Evolutionary conservation across 345 rosid genomes (phyloP).

Genomic region (Dipteronia sinensis): DNA sequence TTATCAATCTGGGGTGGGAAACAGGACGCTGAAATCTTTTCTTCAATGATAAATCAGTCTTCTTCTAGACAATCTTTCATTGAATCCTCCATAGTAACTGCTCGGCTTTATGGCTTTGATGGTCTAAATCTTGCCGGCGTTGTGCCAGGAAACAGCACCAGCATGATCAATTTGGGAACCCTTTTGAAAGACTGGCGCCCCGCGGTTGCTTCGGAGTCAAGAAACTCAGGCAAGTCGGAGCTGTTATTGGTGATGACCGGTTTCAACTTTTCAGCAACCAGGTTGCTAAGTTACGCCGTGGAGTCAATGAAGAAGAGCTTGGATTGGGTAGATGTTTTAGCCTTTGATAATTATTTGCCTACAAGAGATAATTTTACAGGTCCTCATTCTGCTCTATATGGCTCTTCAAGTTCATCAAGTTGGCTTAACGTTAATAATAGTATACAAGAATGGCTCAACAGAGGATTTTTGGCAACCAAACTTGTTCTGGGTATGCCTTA

Average conservation of each 20-base stretch:
- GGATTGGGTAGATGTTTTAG: constrained; percentile 21
- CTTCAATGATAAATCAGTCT: constrained; percentile 17
- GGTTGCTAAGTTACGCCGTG: constrained; percentile 21
- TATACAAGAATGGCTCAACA: constrained; percentile 26
- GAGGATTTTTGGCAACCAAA: constrained; percentile 23
- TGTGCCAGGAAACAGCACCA: constrained; percentile 13
- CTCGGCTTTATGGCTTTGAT: constrained; percentile 28
- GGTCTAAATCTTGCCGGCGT: constrained; percentile 34
- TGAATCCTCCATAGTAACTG: constrained; percentile 26
- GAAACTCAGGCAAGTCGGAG: constrained; percentile 17
- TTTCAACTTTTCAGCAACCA: background rate
- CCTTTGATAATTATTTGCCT: constrained; percentile 36
- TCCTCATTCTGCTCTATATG: constrained; percentile 33
- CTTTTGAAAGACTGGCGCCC: constrained; percentile 40
- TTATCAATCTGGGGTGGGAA: constrained; percentile 16
- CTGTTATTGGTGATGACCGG: constrained; percentile 25
- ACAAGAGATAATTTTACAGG: constrained; percentile 23
- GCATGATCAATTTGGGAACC: constrained; percentile 24
- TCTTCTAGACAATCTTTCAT: constrained; percentile 19
- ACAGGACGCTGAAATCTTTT: background rate
- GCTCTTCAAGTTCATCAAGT: constrained; percentile 9
- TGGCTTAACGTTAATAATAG: constrained; percentile 13
- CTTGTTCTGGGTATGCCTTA: constrained; percentile 35
- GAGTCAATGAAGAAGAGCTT: constrained; percentile 23
- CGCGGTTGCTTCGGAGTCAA: constrained; percentile 23